Conservation (phyloP, 2,329 filamentous ascomycete species). For the Sphaceloma murrayae region DNA sequence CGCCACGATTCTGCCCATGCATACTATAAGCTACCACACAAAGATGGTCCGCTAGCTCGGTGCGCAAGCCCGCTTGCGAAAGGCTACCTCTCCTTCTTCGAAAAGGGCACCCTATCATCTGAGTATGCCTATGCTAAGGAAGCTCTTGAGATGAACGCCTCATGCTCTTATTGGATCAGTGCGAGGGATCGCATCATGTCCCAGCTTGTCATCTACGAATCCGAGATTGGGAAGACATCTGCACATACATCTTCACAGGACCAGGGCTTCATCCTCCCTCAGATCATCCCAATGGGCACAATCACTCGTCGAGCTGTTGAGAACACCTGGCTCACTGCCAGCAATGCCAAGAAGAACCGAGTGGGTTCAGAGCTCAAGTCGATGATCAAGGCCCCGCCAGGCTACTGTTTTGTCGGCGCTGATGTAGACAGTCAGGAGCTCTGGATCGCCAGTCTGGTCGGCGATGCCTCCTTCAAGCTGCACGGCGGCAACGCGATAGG, state of each 20-base stretch:
- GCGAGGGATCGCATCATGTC: conserved; percentile 84
- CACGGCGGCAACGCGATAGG: conserved; percentile 96
- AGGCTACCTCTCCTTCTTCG: conserved; percentile 81
- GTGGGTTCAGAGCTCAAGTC: conserved; percentile 95
- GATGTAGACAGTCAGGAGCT: conserved; percentile 96
- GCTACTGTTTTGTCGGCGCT: conserved; percentile 89
- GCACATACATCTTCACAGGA: conserved; percentile 24
- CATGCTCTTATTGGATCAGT: conserved; percentile 98
- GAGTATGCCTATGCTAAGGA: conserved; percentile 87
- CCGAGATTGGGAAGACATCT: conserved; percentile 37
- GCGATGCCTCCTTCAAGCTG: conserved; percentile 86
- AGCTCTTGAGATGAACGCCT: conserved; percentile 95
- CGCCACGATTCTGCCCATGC: conserved; percentile 54
- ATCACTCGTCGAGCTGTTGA: conserved; percentile 90
- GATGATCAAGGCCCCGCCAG: conserved; percentile 85
- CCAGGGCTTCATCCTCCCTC: conserved; percentile 77
- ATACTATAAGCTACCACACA: conserved; percentile 94
- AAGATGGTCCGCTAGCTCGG: conserved; percentile 77
- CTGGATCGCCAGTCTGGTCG: conserved; percentile 94
- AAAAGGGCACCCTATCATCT: conserved; percentile 76
- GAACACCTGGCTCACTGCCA: conserved; percentile 96
- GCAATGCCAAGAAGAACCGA: conserved; percentile 91
- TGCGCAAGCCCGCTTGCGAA: conserved; percentile 87
- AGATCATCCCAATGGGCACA: conserved; percentile 96
- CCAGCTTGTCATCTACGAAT: conserved; percentile 88